Evolutionary conservation across 2,329 filamentous ascomycete species (phyloP).

Genomic region (Fusarium tjaetaba): DNA sequence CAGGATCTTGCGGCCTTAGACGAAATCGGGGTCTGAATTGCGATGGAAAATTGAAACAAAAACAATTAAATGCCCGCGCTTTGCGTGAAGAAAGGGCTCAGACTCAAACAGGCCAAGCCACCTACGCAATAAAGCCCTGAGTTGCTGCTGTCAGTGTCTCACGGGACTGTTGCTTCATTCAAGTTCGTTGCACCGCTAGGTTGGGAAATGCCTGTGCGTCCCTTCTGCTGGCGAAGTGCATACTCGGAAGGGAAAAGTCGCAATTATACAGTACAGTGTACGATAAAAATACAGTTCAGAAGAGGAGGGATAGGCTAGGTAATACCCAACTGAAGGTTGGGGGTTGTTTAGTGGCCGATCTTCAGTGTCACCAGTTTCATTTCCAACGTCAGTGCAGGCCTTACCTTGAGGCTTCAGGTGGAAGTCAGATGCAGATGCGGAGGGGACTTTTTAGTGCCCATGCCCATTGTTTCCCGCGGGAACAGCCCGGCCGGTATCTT

Average conservation of each 20-base stretch:
- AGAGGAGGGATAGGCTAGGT: background rate
- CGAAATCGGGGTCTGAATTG: background rate
- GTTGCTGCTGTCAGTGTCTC: background rate
- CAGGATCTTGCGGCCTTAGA: background rate
- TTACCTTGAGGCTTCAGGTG: background rate
- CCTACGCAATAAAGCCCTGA: background rate
- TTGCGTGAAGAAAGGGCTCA: background rate
- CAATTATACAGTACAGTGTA: background rate
- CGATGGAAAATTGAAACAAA: background rate
- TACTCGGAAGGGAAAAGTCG: constrained; percentile 13
- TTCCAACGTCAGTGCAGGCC: background rate
- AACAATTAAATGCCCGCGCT: background rate
- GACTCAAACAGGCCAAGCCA: background rate
- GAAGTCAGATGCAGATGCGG: background rate
- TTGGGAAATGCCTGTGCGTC: background rate
- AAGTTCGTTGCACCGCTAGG: background rate
- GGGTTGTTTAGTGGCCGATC: constrained; percentile 17
- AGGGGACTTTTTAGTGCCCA: background rate
- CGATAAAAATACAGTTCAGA: background rate
- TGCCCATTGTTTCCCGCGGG: background rate
- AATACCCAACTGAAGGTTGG: background rate
- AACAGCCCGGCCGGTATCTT: background rate
- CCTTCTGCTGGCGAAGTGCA: constrained; percentile 5
- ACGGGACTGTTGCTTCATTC: background rate
- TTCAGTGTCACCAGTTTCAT: constrained; percentile 5